phyloP scores from a whole-genome alignment of 179 eudicot species.

The Amaranthus tricolor region DNA sequence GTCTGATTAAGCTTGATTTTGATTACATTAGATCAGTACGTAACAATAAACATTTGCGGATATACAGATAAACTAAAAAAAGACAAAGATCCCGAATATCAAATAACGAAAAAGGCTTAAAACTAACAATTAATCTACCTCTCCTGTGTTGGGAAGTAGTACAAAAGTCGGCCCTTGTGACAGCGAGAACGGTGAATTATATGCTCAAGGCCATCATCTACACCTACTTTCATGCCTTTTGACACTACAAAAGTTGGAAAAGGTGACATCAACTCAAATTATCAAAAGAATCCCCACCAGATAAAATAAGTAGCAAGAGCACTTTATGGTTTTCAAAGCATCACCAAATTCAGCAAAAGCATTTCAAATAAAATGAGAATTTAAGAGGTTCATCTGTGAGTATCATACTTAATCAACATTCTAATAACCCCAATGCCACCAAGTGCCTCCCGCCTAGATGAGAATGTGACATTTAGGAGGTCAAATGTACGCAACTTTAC shows the following conservation, averaged over 20 bases:
- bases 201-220: constrained; percentile 65
- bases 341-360: constrained; percentile 1
- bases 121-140: constrained; percentile 38
- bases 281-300: background rate
- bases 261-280: constrained; percentile 4
- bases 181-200: constrained; percentile 77
- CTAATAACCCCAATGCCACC: too few relatives aligned
- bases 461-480: too few relatives aligned
- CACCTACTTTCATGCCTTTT: constrained; percentile 34
- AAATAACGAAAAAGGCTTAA: constrained; percentile 1
- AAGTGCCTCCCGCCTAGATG: too few relatives aligned
- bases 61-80: background rate
- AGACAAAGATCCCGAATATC: background rate
- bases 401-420: background rate
- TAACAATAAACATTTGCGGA: background rate
- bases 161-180: constrained; percentile 93
- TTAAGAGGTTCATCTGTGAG: background rate
- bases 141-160: constrained; percentile 73
- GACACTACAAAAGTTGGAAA: constrained; percentile 49
- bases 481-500: too few relatives aligned
- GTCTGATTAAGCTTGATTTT: background rate
- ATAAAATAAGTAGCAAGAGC: background rate
- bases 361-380: background rate
- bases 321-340: background rate
- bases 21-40: background rate